Percentiles rank a stretch among this genome's conserved stretches.
Evolutionary conservation across 2,329 filamentous ascomycete genomes (phyloP).

Genomic region (Ophiostoma ips): DNA sequence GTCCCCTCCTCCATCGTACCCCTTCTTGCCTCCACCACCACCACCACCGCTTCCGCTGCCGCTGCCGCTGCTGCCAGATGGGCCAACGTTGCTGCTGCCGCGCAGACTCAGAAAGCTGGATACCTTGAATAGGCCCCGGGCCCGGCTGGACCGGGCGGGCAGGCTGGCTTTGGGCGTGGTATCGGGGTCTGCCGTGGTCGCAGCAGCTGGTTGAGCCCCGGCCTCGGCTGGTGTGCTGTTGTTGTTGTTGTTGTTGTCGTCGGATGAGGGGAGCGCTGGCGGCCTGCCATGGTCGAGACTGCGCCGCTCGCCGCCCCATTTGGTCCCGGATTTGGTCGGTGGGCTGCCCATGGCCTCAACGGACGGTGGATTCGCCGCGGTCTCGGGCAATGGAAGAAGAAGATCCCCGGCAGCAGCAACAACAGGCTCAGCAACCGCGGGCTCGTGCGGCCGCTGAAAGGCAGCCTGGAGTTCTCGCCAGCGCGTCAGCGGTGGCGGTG

Average conservation of each 20-base stretch:
- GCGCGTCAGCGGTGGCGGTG: not conserved
- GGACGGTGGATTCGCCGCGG: too few relatives aligned
- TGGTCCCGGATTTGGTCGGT: too few relatives aligned
- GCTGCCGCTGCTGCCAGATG: not conserved
- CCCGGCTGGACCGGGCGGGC: not conserved
- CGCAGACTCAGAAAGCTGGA: constrained; percentile 16
- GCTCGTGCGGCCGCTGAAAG: not conserved
- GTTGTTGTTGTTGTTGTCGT: too few relatives aligned
- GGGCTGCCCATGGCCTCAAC: too few relatives aligned
- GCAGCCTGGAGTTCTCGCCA: not conserved
- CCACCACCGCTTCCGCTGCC: not conserved
- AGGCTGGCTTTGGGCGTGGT: not conserved
- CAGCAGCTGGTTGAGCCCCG: too few relatives aligned
- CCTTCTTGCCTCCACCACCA: not conserved
- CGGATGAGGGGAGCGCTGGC: too few relatives aligned
- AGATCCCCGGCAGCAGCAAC: too few relatives aligned
- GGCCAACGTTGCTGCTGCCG: constrained; percentile 3
- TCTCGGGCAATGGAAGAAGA: too few relatives aligned
- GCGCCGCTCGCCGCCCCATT: too few relatives aligned
- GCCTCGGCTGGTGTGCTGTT: too few relatives aligned
- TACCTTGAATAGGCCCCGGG: constrained; percentile 7
- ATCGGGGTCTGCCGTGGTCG: not conserved
- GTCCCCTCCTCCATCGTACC: not conserved
- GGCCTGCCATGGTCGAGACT: too few relatives aligned
- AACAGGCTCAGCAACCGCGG: too few relatives aligned